Conservation (phyloP, 805 yeast genomes). For the Sungouiella thailandica region DNA sequence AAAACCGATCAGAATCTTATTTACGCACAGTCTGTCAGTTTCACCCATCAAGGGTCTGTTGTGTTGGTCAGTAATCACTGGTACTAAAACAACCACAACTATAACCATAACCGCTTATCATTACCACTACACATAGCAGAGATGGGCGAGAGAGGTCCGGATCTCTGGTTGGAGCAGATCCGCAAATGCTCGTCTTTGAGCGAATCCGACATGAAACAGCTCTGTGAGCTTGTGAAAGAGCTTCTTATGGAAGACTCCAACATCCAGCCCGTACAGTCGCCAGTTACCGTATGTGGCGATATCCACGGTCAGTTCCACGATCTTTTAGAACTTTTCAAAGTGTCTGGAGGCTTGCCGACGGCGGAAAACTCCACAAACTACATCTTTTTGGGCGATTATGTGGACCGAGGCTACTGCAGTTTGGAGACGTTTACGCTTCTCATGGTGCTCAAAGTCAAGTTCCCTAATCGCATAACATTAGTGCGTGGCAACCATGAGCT, state of each 20-base stretch:
- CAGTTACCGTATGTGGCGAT: constrained; percentile 95
- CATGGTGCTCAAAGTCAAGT: constrained; percentile 89
- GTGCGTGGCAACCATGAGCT: constrained; percentile 98
- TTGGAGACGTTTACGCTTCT: constrained; percentile 89
- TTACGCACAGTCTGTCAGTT: no score
- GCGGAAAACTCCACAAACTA: constrained; percentile 60
- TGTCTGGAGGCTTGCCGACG: constrained; percentile 89
- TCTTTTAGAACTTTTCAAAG: constrained; percentile 79
- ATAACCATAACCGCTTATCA: no score
- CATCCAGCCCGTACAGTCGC: constrained; percentile 88
- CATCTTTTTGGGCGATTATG: constrained; percentile 92
- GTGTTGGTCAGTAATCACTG: no score
- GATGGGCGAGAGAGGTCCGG: constrained; percentile 81
- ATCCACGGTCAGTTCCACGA: constrained; percentile 98
- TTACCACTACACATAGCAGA: no score
- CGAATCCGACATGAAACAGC: constrained; percentile 92
- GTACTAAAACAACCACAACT: no score
- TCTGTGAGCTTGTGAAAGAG: constrained; percentile 94
- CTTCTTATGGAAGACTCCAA: constrained; percentile 93
- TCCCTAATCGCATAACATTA: constrained; percentile 78
- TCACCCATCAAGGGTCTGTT: no score
- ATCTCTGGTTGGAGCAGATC: constrained; percentile 92
- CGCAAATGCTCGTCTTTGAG: constrained; percentile 83
- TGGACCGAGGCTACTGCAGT: constrained; percentile 95
- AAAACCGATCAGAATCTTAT: no score